Base-by-base conservation (phyloP, 1,284 basidiomycete genomes). In the Cystobasidium sp. region DNA sequence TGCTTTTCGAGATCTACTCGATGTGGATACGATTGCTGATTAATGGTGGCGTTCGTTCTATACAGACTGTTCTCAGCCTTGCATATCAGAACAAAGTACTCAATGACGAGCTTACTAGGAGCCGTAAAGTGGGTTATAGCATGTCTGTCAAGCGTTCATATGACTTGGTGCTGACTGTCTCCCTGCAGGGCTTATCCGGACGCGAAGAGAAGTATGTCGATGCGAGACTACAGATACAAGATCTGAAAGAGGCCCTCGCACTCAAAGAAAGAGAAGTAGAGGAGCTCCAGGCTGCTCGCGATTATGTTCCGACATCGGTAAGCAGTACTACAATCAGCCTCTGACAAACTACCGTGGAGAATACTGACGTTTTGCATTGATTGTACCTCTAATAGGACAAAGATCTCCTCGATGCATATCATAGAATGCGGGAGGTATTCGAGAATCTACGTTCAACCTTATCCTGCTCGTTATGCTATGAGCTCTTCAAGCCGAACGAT, bases 61-160 rank as follows among this genome's bases (percentile, higher is more conserved):
- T 10, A 43, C 24, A 69, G 68, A 71, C 69, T n/a, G 69, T 71
- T n/a, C 58, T 71, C 12, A 71, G 69, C 41, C 69, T 71, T 24
- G 69, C 69, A 39, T 71, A 63, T 55, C 69, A 71, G 69, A 71
- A 71, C 51, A 71, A 71, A 39, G 46, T 71, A 12, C 61, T 71
- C 16, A 63, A 53, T 31, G 69, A 71, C 37, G 69, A 71, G 16
- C 47, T 71, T 6, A 51, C 16, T 31, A 64, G 59, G 51, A 63
- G 59, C 14, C 47, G 59, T 18, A 56, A 59, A 43, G 67, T 68
- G 12, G 58, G 53, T 24, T 31, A 31, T 16, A 9, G n/a, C 58
- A 20, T 44, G 6, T n/a, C n/a, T 22, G 9, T 43, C 9, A 5
- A 8, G 18, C 22, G 12, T 14, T 16, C 16, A 31, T 43, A 47